Conservation (phyloP, 169 alveolate species). For the Eimeria praecox region DNA sequence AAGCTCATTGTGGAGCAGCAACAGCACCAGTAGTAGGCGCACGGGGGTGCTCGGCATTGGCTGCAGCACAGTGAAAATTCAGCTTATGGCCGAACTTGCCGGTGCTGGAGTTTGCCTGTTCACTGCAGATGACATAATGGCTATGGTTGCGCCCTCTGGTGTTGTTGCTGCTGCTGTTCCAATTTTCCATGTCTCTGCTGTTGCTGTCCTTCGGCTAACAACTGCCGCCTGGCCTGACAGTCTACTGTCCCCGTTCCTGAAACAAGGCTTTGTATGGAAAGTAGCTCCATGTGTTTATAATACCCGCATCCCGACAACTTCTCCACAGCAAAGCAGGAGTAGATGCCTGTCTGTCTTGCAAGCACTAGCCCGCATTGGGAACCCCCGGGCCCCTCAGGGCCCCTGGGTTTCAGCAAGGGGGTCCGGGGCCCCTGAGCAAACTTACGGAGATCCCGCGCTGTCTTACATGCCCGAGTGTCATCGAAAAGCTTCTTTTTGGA, state of each 20-base stretch:
- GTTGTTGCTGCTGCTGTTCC: neutral
- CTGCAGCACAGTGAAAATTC: neutral
- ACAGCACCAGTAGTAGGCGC: constrained; percentile 24
- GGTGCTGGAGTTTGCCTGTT: neutral
- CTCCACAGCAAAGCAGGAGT: neutral
- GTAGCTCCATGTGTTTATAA: neutral
- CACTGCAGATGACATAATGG: neutral
- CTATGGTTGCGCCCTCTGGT: neutral
- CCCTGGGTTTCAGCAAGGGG: too few species aligned
- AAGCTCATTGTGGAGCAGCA: neutral
- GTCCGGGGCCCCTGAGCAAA: constrained; percentile 25
- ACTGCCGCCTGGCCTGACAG: neutral
- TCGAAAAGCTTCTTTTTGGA: neutral
- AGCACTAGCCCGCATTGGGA: neutral
- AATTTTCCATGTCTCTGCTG: constrained; percentile 7
- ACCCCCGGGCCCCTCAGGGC: constrained; percentile 2
- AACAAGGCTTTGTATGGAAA: neutral
- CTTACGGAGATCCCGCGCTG: neutral
- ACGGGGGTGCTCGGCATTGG: neutral
- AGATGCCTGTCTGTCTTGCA: neutral
- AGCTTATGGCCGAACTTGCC: constrained; percentile 11
- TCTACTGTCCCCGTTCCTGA: neutral
- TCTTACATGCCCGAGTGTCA: neutral
- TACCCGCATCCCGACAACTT: neutral
- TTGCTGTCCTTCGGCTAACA: neutral